phyloP scores from a whole-genome alignment of 805 yeast genomes.

The Suhomyces sp. region DNA sequence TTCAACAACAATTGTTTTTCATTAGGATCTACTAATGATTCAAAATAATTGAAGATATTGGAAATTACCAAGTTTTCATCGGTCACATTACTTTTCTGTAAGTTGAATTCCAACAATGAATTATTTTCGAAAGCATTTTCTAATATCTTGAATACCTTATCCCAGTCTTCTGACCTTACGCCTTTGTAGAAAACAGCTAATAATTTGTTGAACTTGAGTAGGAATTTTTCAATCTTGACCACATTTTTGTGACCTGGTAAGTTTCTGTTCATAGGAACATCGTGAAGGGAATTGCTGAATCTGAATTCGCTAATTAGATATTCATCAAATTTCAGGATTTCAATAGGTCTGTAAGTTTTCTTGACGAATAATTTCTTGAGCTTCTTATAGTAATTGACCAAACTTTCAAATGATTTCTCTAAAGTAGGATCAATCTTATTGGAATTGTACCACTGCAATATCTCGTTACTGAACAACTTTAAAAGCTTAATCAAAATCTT shows the following conservation, averaged over 20 bases:
- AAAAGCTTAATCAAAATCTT: slow-evolving; percentile 61
- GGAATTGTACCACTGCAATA: slow-evolving; percentile 48
- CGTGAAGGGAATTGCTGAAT: slow-evolving; percentile 40
- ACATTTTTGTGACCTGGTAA: slow-evolving; percentile 46
- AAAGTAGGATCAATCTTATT: slow-evolving; percentile 36
- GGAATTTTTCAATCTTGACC: slow-evolving; percentile 56
- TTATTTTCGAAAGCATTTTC: slow-evolving; percentile 66
- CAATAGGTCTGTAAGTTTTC: slow-evolving; percentile 64
- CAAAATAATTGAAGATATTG: slow-evolving; percentile 70
- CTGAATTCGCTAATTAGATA: slow-evolving; percentile 41
- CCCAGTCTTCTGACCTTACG: slow-evolving; percentile 73
- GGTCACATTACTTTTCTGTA: slow-evolving; percentile 35
- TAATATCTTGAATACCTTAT: slow-evolving; percentile 66
- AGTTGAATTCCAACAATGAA: slow-evolving; percentile 56
- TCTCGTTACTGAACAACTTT: slow-evolving; percentile 66
- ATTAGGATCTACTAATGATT: slow-evolving; percentile 51
- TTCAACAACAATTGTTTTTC: slow-evolving; percentile 35
- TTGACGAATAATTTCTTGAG: slow-evolving; percentile 69
- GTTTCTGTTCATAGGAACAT: slow-evolving; percentile 48
- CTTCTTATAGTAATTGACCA: slow-evolving; percentile 55
- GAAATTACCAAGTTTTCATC: slow-evolving; percentile 62
- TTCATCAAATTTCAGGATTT: slow-evolving; percentile 38
- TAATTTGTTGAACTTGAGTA: slow-evolving; percentile 62
- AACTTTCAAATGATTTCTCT: slow-evolving; percentile 37
- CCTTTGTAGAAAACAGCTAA: slow-evolving; percentile 56